Evolutionary conservation across 2,329 filamentous ascomycete species (phyloP).

Genomic region (Cercospora berteroae): DNA sequence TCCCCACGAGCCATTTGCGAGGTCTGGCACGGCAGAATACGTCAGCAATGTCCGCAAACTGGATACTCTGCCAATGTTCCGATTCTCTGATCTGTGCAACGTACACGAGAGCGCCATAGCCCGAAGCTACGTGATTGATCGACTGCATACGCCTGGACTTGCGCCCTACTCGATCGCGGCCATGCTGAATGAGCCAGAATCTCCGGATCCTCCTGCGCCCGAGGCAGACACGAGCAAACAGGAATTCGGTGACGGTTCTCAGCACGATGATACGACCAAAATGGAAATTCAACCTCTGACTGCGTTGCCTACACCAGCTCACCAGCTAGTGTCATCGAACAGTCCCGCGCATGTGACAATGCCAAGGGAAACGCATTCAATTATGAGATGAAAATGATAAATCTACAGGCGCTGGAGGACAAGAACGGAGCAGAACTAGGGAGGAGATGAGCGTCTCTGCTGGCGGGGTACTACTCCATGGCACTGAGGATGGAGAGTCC

Average conservation of each 20-base stretch:
- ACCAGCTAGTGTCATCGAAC: neutral
- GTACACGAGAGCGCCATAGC: neutral
- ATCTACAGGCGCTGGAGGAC: neutral
- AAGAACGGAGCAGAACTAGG: neutral
- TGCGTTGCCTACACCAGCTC: neutral
- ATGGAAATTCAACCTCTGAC: neutral
- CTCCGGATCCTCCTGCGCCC: neutral
- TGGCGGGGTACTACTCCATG: neutral
- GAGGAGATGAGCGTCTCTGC: neutral
- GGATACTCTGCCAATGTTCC: neutral
- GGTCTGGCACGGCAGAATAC: neutral
- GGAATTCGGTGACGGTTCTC: neutral
- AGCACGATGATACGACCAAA: neutral
- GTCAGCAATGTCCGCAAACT: neutral
- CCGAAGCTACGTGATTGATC: neutral
- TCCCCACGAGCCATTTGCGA: neutral
- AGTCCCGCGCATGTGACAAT: neutral
- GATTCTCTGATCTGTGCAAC: neutral
- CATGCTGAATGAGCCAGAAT: neutral
- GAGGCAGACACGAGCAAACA: neutral
- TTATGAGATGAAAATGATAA: neutral
- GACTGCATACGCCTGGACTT: neutral
- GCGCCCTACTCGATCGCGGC: conserved; percentile 2
- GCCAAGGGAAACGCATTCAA: neutral
- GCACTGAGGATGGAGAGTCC: neutral